Conservation (phyloP, 352 stramenopile genomes). For the Phytophthora quininea region DNA sequence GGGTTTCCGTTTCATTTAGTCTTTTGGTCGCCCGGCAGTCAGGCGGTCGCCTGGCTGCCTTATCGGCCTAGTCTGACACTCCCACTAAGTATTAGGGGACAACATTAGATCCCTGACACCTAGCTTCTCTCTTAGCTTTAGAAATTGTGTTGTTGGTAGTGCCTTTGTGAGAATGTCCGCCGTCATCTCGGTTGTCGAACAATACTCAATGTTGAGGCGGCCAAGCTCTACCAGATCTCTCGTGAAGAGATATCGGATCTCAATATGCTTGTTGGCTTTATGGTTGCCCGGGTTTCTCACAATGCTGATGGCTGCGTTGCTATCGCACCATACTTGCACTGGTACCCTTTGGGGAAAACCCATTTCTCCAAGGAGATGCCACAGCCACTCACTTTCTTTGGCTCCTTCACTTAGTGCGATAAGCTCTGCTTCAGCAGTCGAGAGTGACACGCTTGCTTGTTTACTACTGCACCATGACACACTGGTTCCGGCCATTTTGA, state of each 20-base stretch:
- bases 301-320: conserved; percentile 20
- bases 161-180: conserved; percentile 27
- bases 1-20: no score
- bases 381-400: conserved; percentile 12
- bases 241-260: conserved; percentile 27
- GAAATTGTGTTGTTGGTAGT: conserved; percentile 19
- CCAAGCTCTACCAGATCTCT: conserved; percentile 11
- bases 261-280: conserved; percentile 28
- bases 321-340: conserved; percentile 23
- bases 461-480: conserved; percentile 8
- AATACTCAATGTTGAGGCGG: conserved; percentile 11
- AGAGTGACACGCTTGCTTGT: background rate
- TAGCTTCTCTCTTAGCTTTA: conserved; percentile 22
- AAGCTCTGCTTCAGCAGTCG: background rate
- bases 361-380: conserved; percentile 7
- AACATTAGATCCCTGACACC: conserved; percentile 6
- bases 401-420: background rate
- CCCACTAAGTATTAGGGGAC: conserved; percentile 21
- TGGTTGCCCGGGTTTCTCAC: conserved; percentile 20
- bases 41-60: background rate
- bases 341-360: conserved; percentile 12
- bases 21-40: no score
- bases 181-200: conserved; percentile 20
- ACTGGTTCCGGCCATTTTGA: conserved; percentile 8
- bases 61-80: conserved; percentile 1